Base-by-base conservation (phyloP, 2,329 filamentous ascomycete species). In the Colletotrichum trifolii region DNA sequence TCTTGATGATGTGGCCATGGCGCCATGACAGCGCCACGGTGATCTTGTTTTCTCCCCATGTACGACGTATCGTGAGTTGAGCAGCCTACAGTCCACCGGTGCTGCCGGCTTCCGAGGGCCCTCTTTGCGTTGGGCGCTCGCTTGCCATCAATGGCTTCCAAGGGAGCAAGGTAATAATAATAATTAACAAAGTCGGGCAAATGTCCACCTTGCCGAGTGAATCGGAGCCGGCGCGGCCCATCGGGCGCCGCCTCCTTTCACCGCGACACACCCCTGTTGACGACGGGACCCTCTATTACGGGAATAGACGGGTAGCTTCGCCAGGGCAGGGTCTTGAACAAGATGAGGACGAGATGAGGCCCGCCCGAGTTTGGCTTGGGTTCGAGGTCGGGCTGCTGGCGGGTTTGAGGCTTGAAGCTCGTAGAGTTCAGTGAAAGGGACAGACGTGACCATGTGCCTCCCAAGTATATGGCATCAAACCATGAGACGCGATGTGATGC, bases 241-340 rank as follows among this genome's bases (percentile, higher is more conserved):
- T 46, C 15, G 43, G 8, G 25, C 38, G 47, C 36, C 36, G 33
- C 40, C 12, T 47, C 49, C n/a, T 53, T 33, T 42, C 25, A 4
- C 25, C 25, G 25, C 25, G 25, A 25, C 25, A 25, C 25, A 34
- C 34, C 39, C 17, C 25, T 40, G 17, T 11, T 38, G 53, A 13
- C 45, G 35, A 46, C 38, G 45, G 40, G 38, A 25, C 57, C 47
- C 35, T 45, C 42, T 40, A 42, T 47, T 38, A 11, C 63, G 63
- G 59, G 63, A 66, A 57, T 66, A 56, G 58, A 66, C 63, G 58
- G 63, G 53, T 25, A 25, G 25, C 25, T 25, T 25, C 25, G 25
- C 4, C 25, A 25, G 25, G 25, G 25, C 5, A 25, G 25, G 25
- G 25, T 25, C 25, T 25, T 25, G 25, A 5, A 25, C 25, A 25